A percentile compares a stretch with the other conserved stretches of the same genome.
These are phyloP conservation scores for Takashimella koratensis DNA, from an alignment of 1,284 basidiomycete species.

Conservation along the genomic window DNA sequence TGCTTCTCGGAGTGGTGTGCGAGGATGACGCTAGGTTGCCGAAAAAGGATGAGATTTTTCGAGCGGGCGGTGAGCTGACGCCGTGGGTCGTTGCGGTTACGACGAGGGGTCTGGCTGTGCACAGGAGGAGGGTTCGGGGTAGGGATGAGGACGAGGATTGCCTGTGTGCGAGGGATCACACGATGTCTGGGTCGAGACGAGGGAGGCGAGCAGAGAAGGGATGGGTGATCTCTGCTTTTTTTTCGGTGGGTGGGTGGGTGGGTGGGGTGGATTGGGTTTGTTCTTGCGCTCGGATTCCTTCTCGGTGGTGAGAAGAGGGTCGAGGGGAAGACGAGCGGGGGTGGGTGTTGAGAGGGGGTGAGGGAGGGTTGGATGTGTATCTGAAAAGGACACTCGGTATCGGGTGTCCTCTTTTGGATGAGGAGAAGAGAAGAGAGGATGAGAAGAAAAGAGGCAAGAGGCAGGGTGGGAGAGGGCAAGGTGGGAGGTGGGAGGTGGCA, in stretches of 20 bases:
- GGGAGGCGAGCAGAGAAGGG: conserved; percentile 9
- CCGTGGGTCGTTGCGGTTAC: too few relatives aligned
- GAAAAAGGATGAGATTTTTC: too few relatives aligned
- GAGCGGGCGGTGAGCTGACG: too few relatives aligned
- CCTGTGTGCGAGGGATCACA: conserved; percentile 17
- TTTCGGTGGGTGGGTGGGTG: conserved; percentile 1
- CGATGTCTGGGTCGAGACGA: neutral
- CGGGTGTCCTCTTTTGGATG: neutral
- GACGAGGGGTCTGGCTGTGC: too few relatives aligned
- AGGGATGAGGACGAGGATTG: too few relatives aligned
- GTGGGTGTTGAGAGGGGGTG: neutral
- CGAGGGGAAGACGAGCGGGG: conserved; percentile 2
- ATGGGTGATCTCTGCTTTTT: conserved; percentile 14
- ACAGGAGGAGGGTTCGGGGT: too few relatives aligned
- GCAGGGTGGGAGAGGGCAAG: conserved; percentile 1
- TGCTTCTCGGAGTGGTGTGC: too few relatives aligned
- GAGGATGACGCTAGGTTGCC: too few relatives aligned
- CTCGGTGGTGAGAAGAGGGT: neutral
- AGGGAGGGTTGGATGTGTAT: too few relatives aligned
- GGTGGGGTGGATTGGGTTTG: conserved; percentile 12
- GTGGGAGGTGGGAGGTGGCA: neutral
- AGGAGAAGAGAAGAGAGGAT: conserved; percentile 2
- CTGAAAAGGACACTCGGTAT: neutral
- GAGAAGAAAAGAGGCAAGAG: conserved; percentile 1
- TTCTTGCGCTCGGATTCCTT: conserved; percentile 16